A percentile compares a stretch with the other conserved stretches of the same genome.
Evolutionary conservation across 805 yeast species (phyloP).

Genomic region (Blastobotrys mokoenaii): DNA sequence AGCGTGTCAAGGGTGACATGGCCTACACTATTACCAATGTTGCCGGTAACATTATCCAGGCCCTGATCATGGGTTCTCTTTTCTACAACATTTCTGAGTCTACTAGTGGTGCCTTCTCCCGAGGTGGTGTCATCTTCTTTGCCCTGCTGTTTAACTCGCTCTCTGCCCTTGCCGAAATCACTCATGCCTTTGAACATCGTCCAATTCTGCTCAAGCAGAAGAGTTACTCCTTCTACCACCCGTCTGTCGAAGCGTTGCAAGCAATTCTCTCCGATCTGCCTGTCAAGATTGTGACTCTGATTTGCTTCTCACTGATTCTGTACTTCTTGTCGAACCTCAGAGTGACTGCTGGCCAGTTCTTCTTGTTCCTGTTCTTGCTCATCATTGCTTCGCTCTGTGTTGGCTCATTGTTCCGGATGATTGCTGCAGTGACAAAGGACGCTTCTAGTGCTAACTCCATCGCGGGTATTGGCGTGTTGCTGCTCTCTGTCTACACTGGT

Average conservation of each 20-base stretch:
- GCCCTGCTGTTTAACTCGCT: conserved; percentile 54
- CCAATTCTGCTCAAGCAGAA: conserved; percentile 65
- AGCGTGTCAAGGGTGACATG: conserved; percentile 49
- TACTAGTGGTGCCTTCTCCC: conserved; percentile 51
- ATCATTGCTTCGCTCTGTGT: conserved; percentile 38
- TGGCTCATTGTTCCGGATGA: conserved; percentile 43
- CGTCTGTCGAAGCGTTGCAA: conserved; percentile 65
- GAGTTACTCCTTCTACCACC: conserved; percentile 62
- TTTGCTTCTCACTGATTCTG: conserved; percentile 39
- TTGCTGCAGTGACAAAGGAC: conserved; percentile 43
- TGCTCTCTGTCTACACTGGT: conserved; percentile 53
- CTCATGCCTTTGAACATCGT: conserved; percentile 40
- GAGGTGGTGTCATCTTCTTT: conserved; percentile 59
- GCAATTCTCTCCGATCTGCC: conserved; percentile 56
- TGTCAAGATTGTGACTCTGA: conserved; percentile 40
- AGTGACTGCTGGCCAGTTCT: conserved; percentile 44
- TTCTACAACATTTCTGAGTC: conserved; percentile 43
- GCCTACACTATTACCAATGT: conserved; percentile 40
- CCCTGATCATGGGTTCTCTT: conserved; percentile 58
- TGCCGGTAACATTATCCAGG: conserved; percentile 43
- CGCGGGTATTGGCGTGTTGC: conserved; percentile 46
- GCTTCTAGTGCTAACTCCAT: conserved; percentile 52
- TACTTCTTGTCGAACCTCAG: conserved; percentile 52
- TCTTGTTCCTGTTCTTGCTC: conserved; percentile 41
- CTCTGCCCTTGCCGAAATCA: conserved; percentile 48